These are phyloP conservation scores for Aspergillus carlsbadensis DNA, from an alignment of 495 filamentous ascomycete genomes.

Conservation along the genomic window DNA sequence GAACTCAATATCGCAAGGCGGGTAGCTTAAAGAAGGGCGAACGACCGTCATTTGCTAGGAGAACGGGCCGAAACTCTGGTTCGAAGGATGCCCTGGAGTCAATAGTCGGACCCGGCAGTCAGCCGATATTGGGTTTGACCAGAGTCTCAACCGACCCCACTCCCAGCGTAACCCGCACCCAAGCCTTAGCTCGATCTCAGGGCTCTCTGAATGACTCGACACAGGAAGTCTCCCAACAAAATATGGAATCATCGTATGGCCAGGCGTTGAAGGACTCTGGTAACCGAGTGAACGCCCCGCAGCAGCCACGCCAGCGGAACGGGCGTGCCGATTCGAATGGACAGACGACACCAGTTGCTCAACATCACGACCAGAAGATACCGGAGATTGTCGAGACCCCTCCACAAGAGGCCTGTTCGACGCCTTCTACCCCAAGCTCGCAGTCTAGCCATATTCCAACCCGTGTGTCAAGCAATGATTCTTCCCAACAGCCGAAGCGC, in stretches of 20 bases:
- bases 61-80: slow-evolving; percentile 60
- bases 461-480: slow-evolving; percentile 57
- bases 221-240: slow-evolving; percentile 27
- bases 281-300: slow-evolving; percentile 18
- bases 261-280: slow-evolving; percentile 7
- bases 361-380: slow-evolving; percentile 45
- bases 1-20: slow-evolving; percentile 83
- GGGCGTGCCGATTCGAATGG: slow-evolving; percentile 48
- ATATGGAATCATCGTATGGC: slow-evolving; percentile 15
- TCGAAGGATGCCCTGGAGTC: slow-evolving; percentile 55
- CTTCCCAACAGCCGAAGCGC: slow-evolving; percentile 28
- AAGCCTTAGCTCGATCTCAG: slow-evolving; percentile 26
- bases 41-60: slow-evolving; percentile 71
- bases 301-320: slow-evolving; percentile 42
- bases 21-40: slow-evolving; percentile 83
- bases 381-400: slow-evolving; percentile 73
- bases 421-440: slow-evolving; percentile 25
- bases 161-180: slow-evolving; percentile 32
- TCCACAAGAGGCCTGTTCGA: slow-evolving; percentile 33
- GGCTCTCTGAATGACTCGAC: slow-evolving; percentile 29
- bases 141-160: slow-evolving; percentile 78
- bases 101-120: slow-evolving; percentile 40
- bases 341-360: slow-evolving; percentile 40
- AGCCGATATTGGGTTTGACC: slow-evolving; percentile 55
- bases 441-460: slow-evolving; percentile 39